phyloP scores from a whole-genome alignment of 352 stramenopile species.

The Achlya hypogyna region DNA sequence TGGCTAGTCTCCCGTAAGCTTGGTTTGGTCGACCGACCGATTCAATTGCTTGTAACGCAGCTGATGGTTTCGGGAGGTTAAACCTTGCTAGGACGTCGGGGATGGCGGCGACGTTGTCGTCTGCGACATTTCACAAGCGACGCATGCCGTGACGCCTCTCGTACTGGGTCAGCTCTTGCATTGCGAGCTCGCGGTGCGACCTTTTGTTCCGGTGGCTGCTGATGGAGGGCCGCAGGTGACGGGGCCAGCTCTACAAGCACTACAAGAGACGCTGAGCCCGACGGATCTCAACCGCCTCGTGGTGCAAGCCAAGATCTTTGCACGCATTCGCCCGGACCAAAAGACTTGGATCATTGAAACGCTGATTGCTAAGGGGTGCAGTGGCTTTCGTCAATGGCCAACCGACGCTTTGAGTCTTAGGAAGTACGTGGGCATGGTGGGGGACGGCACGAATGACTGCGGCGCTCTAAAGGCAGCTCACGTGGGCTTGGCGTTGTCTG shows the following conservation, averaged over 20 bases:
- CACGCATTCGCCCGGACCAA: constrained; percentile 18
- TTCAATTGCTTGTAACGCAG: not conserved
- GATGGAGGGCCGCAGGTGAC: constrained; percentile 3
- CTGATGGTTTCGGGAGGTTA: not conserved
- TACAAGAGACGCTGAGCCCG: not conserved
- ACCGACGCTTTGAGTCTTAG: not conserved
- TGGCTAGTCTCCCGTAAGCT: not conserved
- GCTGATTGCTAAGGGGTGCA: constrained; percentile 4
- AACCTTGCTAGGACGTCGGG: not conserved
- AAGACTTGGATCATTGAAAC: constrained; percentile 19
- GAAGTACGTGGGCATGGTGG: constrained; percentile 12
- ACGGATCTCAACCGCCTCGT: constrained; percentile 5
- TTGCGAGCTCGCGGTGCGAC: not conserved
- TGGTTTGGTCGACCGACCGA: not conserved
- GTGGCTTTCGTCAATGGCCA: not conserved
- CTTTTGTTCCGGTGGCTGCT: not conserved
- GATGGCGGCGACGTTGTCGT: not conserved
- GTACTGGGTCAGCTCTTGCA: not conserved
- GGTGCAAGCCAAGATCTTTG: constrained; percentile 15
- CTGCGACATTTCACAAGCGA: not conserved
- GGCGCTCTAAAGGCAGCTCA: constrained; percentile 45
- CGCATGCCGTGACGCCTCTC: not conserved
- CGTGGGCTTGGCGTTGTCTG: constrained; percentile 41
- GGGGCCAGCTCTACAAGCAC: constrained; percentile 1
- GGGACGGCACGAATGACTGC: constrained; percentile 36